phyloP scores from a whole-genome alignment of 164 flowering plant genomes.

The Platanus orientalis region DNA sequence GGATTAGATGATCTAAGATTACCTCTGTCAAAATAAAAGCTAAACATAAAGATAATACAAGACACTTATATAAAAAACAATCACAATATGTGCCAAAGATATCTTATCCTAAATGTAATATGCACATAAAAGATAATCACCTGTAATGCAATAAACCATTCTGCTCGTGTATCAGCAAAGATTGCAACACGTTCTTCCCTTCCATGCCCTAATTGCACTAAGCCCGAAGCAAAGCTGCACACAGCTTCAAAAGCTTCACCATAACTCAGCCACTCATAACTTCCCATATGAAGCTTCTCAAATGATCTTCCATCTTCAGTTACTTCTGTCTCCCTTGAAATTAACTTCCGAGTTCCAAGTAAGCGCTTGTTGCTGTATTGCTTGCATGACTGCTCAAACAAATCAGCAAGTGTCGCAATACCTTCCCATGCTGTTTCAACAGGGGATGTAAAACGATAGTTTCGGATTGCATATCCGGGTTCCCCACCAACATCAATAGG shows the following conservation, averaged over 20 bases:
- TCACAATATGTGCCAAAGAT: not conserved
- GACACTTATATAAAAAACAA: not conserved
- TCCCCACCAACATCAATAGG: slow-evolving; percentile 87
- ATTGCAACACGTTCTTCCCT: slow-evolving; percentile 85
- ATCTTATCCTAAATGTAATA: not conserved
- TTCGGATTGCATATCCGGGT: slow-evolving; percentile 76
- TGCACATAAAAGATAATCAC: slow-evolving; percentile 27
- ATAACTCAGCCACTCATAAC: slow-evolving; percentile 77
- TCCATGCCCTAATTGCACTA: slow-evolving; percentile 67
- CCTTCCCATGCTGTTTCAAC: slow-evolving; percentile 76
- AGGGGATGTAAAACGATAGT: slow-evolving; percentile 41
- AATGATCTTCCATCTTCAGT: slow-evolving; percentile 68
- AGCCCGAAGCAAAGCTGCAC: slow-evolving; percentile 78
- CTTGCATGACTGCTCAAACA: slow-evolving; percentile 77
- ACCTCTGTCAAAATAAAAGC: not conserved
- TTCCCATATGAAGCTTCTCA: slow-evolving; percentile 95
- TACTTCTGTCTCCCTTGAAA: slow-evolving; percentile 57
- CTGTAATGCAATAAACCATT: slow-evolving; percentile 95
- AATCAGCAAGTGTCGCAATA: slow-evolving; percentile 77
- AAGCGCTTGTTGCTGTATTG: slow-evolving; percentile 31
- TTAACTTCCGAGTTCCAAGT: slow-evolving; percentile 70
- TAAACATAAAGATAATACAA: not conserved
- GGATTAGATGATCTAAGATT: not conserved
- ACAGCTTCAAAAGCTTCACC: slow-evolving; percentile 66
- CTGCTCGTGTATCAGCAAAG: slow-evolving; percentile 90